Evolutionary conservation across 2,329 filamentous ascomycete species (phyloP), one percentile per base, ranked within the genome.

Genomic region (Trichoderma koningiopsis): DNA sequence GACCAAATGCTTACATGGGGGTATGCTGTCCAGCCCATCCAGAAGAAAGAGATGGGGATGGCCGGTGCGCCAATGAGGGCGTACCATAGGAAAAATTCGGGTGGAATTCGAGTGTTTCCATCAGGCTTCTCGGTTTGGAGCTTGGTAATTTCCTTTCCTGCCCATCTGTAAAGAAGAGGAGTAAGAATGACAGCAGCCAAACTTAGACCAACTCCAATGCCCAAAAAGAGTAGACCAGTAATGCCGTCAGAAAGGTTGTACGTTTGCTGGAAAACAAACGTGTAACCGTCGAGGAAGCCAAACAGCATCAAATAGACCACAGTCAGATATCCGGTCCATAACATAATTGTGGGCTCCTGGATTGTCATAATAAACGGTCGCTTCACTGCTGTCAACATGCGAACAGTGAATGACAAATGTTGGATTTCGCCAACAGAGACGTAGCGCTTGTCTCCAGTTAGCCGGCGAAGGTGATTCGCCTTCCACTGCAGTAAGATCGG

Each of bases 11-110:
- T 67, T 3, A 67, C 14, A 6, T 67, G 64, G 1, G 64, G 64
- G 4, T 67, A 67, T 2, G 64, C 64, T 0, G 64, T 67, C 64
- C 64, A 67, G 55, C 55, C 64, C 64, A 67, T 67, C 64, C 64
- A 67, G 64, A 67, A 67, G 22, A 67, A 67, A 24, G 64, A 67
- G 55, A 67, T 52, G 10, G 64, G 64, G n/a, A 67, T 67, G 22
- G 55, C 64, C 1, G 64, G 64, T 6, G 64, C 64, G 16, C 64
- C 64, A 31, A 67, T 67, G 14, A 67, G 37, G 11, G 64, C 64
- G n/a, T 67, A 67, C 64, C 64, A 67, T 5, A 67, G 55, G 29
- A 67, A 67, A 16, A 67, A 67, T 7, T 67, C 64, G 5, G 64
- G 64, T 5, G 64, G 64, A 3, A 67, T 67, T 5, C 55, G 64